Conservation (phyloP, 768 basidiomycete species). For the Coprinopsis strossmayeri region DNA sequence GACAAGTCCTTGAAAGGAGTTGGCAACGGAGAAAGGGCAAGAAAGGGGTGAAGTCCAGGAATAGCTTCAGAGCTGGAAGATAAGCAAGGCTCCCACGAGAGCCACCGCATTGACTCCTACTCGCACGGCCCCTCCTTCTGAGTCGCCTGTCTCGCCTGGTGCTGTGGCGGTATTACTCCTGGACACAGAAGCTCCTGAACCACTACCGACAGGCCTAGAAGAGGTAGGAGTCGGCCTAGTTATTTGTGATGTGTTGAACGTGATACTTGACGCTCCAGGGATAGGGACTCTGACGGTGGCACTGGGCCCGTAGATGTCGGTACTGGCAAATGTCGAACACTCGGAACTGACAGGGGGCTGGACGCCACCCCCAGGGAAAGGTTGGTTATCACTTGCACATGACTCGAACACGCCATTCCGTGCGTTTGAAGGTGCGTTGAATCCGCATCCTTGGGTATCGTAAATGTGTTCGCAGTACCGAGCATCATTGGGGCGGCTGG, state of each 20-base stretch:
- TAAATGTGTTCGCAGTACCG: conserved; percentile 54
- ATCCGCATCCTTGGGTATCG: conserved; percentile 55
- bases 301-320: conserved; percentile 19
- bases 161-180: not conserved
- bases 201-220: not conserved
- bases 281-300: conserved; percentile 7
- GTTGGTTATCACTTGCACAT: conserved; percentile 7
- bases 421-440: conserved; percentile 56
- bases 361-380: conserved; percentile 26
- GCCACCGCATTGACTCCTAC: too few species aligned
- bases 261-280: conserved; percentile 8
- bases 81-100: too few species aligned
- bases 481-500: conserved; percentile 32
- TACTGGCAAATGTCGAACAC: conserved; percentile 25
- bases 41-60: too few species aligned
- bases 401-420: conserved; percentile 40
- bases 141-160: not conserved
- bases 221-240: not conserved
- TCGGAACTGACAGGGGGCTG: conserved; percentile 32
- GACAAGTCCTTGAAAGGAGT: too few species aligned
- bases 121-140: not conserved
- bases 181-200: not conserved
- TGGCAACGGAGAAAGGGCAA: too few species aligned
- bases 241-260: conserved; percentile 25
- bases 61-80: too few species aligned